Percentiles rank a stretch among this genome's conserved stretches.
Evolutionary conservation across 2,329 filamentous ascomycete genomes (phyloP).

Genomic region (Conoideocrella luteorostrata): DNA sequence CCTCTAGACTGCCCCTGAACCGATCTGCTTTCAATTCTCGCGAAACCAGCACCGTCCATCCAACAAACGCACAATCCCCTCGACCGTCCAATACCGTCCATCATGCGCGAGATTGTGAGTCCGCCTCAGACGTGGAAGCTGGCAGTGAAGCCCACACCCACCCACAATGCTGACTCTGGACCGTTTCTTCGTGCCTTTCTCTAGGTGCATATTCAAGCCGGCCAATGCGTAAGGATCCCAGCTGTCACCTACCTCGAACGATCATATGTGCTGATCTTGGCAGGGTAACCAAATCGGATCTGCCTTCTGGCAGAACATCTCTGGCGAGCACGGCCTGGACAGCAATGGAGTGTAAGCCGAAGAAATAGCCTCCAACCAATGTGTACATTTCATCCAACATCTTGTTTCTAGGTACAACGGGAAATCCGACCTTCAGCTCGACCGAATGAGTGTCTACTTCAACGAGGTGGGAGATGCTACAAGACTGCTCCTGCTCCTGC

Average conservation of each 20-base stretch:
- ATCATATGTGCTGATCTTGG: conserved; percentile 22
- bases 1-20: too few relatives aligned
- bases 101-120: conserved; percentile 67
- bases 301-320: conserved; percentile 95
- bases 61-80: too few relatives aligned
- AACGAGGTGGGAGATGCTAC: conserved; percentile 57
- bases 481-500: not conserved
- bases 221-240: conserved; percentile 76
- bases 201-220: conserved; percentile 99
- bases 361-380: too few relatives aligned
- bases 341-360: conserved; percentile 94
- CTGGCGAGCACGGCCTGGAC: conserved; percentile 92
- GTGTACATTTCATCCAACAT: too few relatives aligned
- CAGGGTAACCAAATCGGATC: conserved; percentile 99
- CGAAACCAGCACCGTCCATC: too few relatives aligned
- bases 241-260: not conserved
- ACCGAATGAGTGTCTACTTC: conserved; percentile 99
- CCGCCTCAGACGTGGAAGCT: conserved; percentile 31
- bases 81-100: too few relatives aligned
- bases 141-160: conserved; percentile 15
- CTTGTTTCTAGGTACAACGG: too few relatives aligned
- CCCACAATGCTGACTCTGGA: conserved; percentile 44
- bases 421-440: conserved; percentile 95
- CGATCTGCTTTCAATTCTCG: too few relatives aligned
- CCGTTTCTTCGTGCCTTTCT: conserved; percentile 41